A percentile compares a stretch with the other conserved stretches of the same genome.
phyloP scores from a whole-genome alignment of 2,329 filamentous ascomycete species.

The Verticillium alfalfae region DNA sequence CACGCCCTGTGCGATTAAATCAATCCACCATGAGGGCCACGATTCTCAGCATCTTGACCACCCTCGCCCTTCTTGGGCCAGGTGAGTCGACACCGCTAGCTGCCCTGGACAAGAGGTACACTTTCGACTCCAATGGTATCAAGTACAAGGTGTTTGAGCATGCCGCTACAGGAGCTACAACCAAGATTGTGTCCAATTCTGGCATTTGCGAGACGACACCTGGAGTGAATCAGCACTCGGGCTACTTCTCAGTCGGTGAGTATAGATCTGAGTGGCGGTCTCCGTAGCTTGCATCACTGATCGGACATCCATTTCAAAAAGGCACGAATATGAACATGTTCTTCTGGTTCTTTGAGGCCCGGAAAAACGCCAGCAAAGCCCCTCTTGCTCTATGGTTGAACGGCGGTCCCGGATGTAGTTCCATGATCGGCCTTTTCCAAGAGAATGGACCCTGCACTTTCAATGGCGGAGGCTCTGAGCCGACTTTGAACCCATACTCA shows the following conservation, averaged over 20 bases:
- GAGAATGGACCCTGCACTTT: conserved; percentile 39
- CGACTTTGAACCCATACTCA: conserved; percentile 35
- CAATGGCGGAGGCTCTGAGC: conserved; percentile 25
- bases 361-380: conserved; percentile 19
- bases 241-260: conserved; percentile 40
- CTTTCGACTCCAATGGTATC: background rate
- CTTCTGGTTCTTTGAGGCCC: conserved; percentile 35
- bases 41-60: background rate
- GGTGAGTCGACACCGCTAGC: background rate
- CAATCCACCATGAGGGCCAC: background rate
- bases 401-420: conserved; percentile 32
- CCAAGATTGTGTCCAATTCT: conserved; percentile 45
- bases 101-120: background rate
- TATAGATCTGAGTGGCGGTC: conserved; percentile 3
- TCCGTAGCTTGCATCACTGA: conserved; percentile 18
- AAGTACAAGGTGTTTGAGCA: conserved; percentile 34
- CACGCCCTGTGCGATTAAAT: background rate
- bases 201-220: conserved; percentile 45
- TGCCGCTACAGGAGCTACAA: conserved; percentile 32
- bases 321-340: conserved; percentile 32
- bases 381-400: conserved; percentile 30
- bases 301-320: conserved; percentile 1
- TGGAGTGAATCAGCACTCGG: conserved; percentile 44
- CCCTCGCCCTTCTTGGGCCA: background rate
- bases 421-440: conserved; percentile 33